Percentiles rank a stretch among this genome's conserved stretches.
These are phyloP conservation scores for Rutstroemia sydowiana DNA, from an alignment of 2,329 filamentous ascomycete species.

Conservation along the genomic window DNA sequence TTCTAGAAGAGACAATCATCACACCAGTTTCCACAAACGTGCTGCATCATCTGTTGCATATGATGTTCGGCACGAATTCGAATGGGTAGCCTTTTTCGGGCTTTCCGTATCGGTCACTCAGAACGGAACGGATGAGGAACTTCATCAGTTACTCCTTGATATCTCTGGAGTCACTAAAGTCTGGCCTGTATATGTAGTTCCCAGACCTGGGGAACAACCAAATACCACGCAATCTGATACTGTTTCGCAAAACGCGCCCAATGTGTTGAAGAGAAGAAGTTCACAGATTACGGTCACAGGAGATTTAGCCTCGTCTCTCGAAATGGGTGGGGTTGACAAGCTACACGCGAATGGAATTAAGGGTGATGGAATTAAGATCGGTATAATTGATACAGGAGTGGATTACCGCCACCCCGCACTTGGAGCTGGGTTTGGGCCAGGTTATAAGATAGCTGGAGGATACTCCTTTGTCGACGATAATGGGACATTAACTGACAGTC, in stretches of 20 bases:
- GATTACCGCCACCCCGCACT: slow-evolving; percentile 58
- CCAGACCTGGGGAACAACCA: background rate
- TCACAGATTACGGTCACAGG: background rate
- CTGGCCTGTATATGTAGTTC: slow-evolving; percentile 4
- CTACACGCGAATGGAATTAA: slow-evolving; percentile 38
- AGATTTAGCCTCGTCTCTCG: slow-evolving; percentile 4
- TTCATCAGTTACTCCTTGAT: background rate
- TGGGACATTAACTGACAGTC: background rate
- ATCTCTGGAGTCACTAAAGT: background rate
- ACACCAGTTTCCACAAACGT: background rate
- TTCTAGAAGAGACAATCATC: background rate
- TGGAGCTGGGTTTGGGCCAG: slow-evolving; percentile 55
- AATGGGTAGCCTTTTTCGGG: slow-evolving; percentile 1
- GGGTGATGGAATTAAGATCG: slow-evolving; percentile 39
- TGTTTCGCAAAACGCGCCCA: background rate
- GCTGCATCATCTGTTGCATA: slow-evolving; percentile 5
- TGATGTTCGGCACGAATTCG: slow-evolving; percentile 7
- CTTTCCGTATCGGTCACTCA: slow-evolving; percentile 3
- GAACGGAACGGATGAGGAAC: background rate
- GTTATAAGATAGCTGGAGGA: slow-evolving; percentile 51
- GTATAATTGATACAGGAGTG: slow-evolving; percentile 34
- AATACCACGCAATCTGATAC: background rate
- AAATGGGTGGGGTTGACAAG: slow-evolving; percentile 30
- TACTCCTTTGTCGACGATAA: slow-evolving; percentile 49
- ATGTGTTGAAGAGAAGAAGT: background rate